Conservation (phyloP, 768 basidiomycete species). For the Zangia roseola region DNA sequence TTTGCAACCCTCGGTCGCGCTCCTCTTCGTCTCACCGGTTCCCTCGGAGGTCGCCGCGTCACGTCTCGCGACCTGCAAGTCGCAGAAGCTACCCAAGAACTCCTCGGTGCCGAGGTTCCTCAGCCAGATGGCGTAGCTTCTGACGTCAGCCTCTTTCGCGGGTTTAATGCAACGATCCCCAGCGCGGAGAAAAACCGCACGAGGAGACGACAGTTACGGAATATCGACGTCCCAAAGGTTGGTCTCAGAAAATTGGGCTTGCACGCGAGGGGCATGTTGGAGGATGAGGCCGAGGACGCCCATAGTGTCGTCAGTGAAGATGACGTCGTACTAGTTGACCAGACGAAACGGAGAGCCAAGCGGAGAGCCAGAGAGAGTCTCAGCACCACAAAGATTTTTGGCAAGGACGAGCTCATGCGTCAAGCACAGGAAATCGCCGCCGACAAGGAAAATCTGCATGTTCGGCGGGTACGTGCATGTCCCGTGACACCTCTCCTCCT, state of each 20-base stretch:
- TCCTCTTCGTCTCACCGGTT: constrained; percentile 57
- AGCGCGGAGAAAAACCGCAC: constrained; percentile 78
- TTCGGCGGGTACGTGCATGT: constrained; percentile 62
- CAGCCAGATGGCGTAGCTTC: constrained; percentile 69
- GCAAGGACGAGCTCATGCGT: constrained; percentile 78
- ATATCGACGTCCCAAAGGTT: constrained; percentile 69
- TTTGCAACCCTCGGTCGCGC: constrained; percentile 82
- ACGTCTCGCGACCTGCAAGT: constrained; percentile 85
- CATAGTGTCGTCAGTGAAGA: constrained; percentile 74
- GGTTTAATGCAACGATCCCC: constrained; percentile 94
- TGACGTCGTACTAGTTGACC: constrained; percentile 60
- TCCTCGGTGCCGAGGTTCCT: constrained; percentile 69
- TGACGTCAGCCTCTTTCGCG: constrained; percentile 79
- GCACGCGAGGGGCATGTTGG: constrained; percentile 69
- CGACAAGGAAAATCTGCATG: constrained; percentile 92
- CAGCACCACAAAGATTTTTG: constrained; percentile 66
- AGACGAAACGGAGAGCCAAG: constrained; percentile 36
- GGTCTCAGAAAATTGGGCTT: constrained; percentile 81
- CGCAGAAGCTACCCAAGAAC: constrained; percentile 76
- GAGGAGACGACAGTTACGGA: constrained; percentile 75
- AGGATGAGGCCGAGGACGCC: constrained; percentile 49
- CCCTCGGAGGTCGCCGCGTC: constrained; percentile 58
- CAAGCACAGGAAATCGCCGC: constrained; percentile 84
- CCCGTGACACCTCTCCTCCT: constrained; percentile 1
- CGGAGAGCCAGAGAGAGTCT: constrained; percentile 63